These are phyloP conservation scores for Wickerhamomyces kurtzmanii DNA, from an alignment of 805 yeast genomes.

Conservation along the genomic window DNA sequence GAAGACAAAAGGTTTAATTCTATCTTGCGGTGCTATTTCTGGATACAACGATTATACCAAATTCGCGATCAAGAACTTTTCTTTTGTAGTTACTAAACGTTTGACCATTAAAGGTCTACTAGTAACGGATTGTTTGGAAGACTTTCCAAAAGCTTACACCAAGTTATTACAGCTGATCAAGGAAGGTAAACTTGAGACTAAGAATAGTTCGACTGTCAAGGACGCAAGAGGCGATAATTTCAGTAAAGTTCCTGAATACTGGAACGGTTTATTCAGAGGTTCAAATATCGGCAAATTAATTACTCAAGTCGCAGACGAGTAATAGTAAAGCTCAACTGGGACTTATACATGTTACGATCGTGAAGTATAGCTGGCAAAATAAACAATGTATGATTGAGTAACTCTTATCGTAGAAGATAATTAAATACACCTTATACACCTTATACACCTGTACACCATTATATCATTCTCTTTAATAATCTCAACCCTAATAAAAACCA, in stretches of 20 bases:
- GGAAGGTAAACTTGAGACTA: conserved; percentile 29
- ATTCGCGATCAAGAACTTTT: conserved; percentile 28
- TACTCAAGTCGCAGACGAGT: conserved; percentile 26
- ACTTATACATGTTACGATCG: neutral
- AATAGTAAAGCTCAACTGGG: neutral
- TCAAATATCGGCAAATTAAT: conserved; percentile 41
- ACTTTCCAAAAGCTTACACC: conserved; percentile 26
- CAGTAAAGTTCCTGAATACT: conserved; percentile 31
- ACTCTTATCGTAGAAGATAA: too few species aligned
- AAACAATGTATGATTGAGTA: too few species aligned
- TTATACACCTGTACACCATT: too few species aligned
- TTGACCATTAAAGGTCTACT: conserved; percentile 44
- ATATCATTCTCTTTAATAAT: too few species aligned
- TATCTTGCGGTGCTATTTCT: conserved; percentile 59
- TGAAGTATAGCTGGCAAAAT: neutral
- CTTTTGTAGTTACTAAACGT: conserved; percentile 36
- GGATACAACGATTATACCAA: conserved; percentile 38
- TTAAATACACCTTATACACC: too few species aligned
- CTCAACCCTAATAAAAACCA: too few species aligned
- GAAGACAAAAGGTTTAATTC: conserved; percentile 31
- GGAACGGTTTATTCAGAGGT: conserved; percentile 36
- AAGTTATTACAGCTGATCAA: conserved; percentile 26
- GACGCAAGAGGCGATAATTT: conserved; percentile 32
- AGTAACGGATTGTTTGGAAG: conserved; percentile 29
- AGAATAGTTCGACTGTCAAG: conserved; percentile 26